Evolutionary conservation across 352 stramenopile species (phyloP), one percentile per base, ranked within the genome.

Genomic region (Aphanomyces astaci): DNA sequence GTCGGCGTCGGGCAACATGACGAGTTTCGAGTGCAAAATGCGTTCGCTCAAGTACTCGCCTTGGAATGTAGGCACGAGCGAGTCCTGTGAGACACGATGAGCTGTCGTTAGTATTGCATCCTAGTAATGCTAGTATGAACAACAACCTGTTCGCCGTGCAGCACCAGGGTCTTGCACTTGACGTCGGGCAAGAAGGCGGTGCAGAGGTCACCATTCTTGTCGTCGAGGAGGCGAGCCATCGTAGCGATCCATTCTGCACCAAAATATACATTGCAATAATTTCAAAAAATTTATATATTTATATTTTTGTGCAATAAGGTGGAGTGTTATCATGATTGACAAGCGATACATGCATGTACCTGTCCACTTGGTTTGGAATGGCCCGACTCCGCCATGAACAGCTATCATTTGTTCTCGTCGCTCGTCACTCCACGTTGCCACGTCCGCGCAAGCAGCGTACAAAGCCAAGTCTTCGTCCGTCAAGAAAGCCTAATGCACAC

Each of bases 91-190:
- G 5, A 1, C 13, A 52, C 4, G 25, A 24, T n/a, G n/a, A n/a
- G n/a, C n/a, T n/a, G n/a, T n/a, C n/a, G n/a, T n/a, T n/a, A n/a
- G n/a, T n/a, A n/a, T n/a, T n/a, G n/a, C n/a, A n/a, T n/a, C n/a
- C n/a, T n/a, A n/a, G n/a, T n/a, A n/a, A n/a, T n/a, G n/a, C n/a
- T n/a, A n/a, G n/a, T n/a, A n/a, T n/a, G n/a, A n/a, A n/a, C n/a
- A n/a, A n/a, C n/a, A n/a, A 68, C 62, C n/a, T 59, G 76, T 45
- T 59, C 81, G 22, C 83, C 82, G 2, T 78, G 68, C 22, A 94
- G 75, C 52, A 92, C 83, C 24, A 94, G 78, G 63, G 86, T 94
- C 75, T 94, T 94, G 80, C 85, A 94, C 33, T 86, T 82, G 63
- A 94, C 82, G 40, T 78, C 76, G 19, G 85, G 82, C 54, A 92